These are phyloP conservation scores for Kwoniella heveanensis DNA, from an alignment of 768 basidiomycete species.

Conservation along the genomic window DNA sequence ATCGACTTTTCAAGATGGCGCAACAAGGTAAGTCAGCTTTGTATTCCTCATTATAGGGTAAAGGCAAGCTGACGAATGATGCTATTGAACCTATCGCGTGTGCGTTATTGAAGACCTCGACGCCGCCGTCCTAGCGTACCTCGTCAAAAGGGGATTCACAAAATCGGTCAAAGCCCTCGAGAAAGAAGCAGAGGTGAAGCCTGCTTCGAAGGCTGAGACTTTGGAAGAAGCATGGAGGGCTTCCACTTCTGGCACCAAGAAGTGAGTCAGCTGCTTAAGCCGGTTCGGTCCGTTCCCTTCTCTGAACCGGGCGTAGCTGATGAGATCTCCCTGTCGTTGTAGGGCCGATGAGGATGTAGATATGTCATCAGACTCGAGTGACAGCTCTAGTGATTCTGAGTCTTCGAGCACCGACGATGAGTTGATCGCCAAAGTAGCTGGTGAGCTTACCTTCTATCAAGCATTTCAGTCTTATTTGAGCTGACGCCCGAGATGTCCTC, in stretches of 20 bases:
- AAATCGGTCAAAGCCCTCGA: constrained; percentile 49
- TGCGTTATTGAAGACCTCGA: constrained; percentile 50
- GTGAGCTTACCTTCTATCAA: not conserved
- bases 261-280: not conserved
- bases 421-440: constrained; percentile 16
- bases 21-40: constrained; percentile 24
- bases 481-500: not conserved
- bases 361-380: constrained; percentile 25
- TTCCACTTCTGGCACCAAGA: not conserved
- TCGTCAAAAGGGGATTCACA: constrained; percentile 47
- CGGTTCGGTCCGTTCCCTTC: too few relatives aligned
- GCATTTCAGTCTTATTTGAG: too few relatives aligned
- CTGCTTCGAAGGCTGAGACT: constrained; percentile 10
- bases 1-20: not conserved
- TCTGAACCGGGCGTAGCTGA: constrained; percentile 10
- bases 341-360: constrained; percentile 29
- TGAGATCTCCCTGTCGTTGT: not conserved
- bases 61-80: too few relatives aligned
- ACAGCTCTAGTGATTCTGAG: constrained; percentile 19
- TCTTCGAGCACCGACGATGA: constrained; percentile 23
- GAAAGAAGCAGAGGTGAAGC: constrained; percentile 41
- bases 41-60: not conserved
- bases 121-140: constrained; percentile 49
- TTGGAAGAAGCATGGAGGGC: constrained; percentile 35
- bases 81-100: too few relatives aligned